A percentile compares a stretch with the other conserved stretches of the same genome.
Evolutionary conservation across 441 rosid genomes (phyloP).

Genomic region (Pelargonium australe): DNA sequence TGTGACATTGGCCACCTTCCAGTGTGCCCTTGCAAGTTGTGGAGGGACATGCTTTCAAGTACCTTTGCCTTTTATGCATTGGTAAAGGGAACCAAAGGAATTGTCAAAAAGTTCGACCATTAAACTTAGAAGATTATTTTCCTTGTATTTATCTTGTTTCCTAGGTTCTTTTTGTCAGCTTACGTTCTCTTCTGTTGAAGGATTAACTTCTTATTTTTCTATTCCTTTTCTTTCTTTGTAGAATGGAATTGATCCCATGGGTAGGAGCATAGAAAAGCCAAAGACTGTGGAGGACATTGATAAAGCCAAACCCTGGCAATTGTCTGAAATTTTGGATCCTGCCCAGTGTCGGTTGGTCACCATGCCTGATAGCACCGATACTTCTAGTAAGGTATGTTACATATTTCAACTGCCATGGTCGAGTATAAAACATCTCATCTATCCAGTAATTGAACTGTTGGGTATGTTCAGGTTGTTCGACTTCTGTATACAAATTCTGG

Average conservation of each 20-base stretch:
- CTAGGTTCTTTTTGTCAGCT: constrained; percentile 1
- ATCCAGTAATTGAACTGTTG: constrained; percentile 14
- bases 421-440: constrained; percentile 4
- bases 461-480: constrained; percentile 50
- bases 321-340: constrained; percentile 67
- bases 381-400: constrained; percentile 62
- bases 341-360: constrained; percentile 51
- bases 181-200: constrained; percentile 7
- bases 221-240: constrained; percentile 27
- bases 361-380: constrained; percentile 27
- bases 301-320: constrained; percentile 67
- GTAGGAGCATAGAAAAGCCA: constrained; percentile 56
- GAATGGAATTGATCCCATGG: constrained; percentile 46
- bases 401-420: constrained; percentile 13
- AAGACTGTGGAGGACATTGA: constrained; percentile 59
- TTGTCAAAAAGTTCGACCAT: neutral
- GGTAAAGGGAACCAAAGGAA: constrained; percentile 12
- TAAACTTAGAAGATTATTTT: neutral
- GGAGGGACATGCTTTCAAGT: neutral
- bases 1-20: neutral
- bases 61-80: neutral
- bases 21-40: neutral
- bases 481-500: constrained; percentile 74
- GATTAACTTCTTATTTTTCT: constrained; percentile 12
- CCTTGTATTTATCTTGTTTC: constrained; percentile 12